Base-by-base conservation (phyloP, 768 basidiomycete species). In the Glaciozyma antarctica region DNA sequence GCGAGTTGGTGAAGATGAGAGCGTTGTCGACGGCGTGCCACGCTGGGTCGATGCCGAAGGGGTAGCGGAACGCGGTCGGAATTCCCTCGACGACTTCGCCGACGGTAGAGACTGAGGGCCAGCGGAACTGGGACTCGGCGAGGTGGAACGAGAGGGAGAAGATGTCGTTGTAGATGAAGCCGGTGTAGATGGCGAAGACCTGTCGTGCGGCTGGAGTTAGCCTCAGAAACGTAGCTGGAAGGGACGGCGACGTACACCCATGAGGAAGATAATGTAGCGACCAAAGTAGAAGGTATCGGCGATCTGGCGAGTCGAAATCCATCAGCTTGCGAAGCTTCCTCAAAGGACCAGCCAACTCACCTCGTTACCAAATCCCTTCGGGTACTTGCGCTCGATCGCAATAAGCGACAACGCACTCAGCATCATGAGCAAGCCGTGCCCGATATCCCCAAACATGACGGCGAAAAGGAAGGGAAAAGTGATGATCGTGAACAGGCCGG, bases 361-460 rank as follows among this genome's bases (percentile, higher is more conserved):
- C 60, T 74, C 73, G 43, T 64, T 67, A 22, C 73, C 73, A 30
- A 68, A 70, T 22, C 78, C 78, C 74, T 85, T 88, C 6, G 82
- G 85, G 58, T 90, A 81, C 73, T 83, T 85, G 77, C 82, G 84
- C 78, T 99, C 95, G n/a, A 82, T 80, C 61, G 87, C 62, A 75
- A 97, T 90, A 89, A 98, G 91, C 64, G 83, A 85, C 2, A 86
- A 63, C 5, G 90, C 94, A 22, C 86, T 84, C 49, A 82, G 73
- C 68, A 88, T 81, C 72, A 89, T 87, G 73, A 98, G 85, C 66
- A 84, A 79, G 38, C 91, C 95, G 78, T 99, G 95, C 5, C 95
- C 95, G 74, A 98, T 88, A 77, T 99, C 95, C 73, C 95, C 95
- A 75, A 99, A 99, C 95, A 99, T 99, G 79, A 99, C 90, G 7